These are phyloP conservation scores for Saxispiralis lemnorum DNA, from an alignment of 495 filamentous ascomycete genomes.

Conservation along the genomic window DNA sequence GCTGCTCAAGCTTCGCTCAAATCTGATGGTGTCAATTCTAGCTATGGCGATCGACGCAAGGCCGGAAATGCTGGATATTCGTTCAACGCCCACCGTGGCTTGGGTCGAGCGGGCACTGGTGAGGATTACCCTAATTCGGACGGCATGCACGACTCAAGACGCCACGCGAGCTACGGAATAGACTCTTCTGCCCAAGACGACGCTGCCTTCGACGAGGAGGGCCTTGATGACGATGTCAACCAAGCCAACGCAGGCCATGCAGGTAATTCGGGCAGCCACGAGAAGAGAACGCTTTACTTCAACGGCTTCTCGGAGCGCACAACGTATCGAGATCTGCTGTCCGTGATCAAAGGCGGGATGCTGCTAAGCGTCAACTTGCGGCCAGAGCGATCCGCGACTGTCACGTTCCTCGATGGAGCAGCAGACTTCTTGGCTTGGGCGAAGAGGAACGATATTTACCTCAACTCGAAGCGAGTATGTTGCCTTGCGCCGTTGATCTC, in stretches of 20 bases:
- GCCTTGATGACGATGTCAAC: slow-evolving; percentile 26
- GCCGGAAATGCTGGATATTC: not conserved
- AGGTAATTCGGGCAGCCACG: slow-evolving; percentile 15
- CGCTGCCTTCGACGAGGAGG: slow-evolving; percentile 1
- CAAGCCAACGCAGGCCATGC: too few relatives aligned
- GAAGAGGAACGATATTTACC: slow-evolving; percentile 48
- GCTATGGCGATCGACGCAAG: not conserved
- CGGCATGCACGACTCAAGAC: not conserved
- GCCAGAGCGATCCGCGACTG: slow-evolving; percentile 41
- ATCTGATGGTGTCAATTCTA: not conserved
- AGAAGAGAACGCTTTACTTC: slow-evolving; percentile 46
- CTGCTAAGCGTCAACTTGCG: slow-evolving; percentile 53
- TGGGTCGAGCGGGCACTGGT: too few relatives aligned
- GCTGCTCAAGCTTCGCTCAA: too few relatives aligned
- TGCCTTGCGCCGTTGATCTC: not conserved
- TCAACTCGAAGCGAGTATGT: slow-evolving; percentile 51
- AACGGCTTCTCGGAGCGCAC: slow-evolving; percentile 44
- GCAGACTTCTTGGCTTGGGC: slow-evolving; percentile 45
- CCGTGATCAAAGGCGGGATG: slow-evolving; percentile 49
- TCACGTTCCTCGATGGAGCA: slow-evolving; percentile 52
- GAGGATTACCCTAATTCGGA: too few relatives aligned
- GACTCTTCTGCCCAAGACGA: slow-evolving; percentile 7
- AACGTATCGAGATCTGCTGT: slow-evolving; percentile 48
- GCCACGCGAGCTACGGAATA: slow-evolving; percentile 8
- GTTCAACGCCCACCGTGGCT: not conserved